Conservation (phyloP, 2,329 filamentous ascomycete species). For the Fusarium marasasianum region DNA sequence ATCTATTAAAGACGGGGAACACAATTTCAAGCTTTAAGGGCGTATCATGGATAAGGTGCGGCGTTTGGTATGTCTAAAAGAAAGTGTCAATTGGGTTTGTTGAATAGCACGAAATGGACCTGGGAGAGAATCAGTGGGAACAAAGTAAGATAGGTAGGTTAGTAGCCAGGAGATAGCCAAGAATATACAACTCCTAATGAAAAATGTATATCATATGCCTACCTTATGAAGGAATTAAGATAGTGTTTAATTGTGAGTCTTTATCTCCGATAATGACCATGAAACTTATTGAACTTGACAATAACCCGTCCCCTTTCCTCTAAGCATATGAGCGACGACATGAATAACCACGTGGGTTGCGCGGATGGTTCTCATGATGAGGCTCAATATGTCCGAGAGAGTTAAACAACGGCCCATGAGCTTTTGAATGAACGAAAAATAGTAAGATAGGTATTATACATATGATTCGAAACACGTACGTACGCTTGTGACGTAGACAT, state of each 20-base stretch:
- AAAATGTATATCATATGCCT: too few species aligned
- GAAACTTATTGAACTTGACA: background rate
- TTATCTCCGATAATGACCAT: too few species aligned
- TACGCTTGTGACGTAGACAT: background rate
- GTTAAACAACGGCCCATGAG: background rate
- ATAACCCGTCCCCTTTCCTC: background rate
- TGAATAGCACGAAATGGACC: too few species aligned
- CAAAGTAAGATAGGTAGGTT: background rate
- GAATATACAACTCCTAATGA: background rate
- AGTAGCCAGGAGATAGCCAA: too few species aligned
- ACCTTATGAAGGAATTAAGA: background rate
- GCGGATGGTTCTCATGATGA: constrained; percentile 11
- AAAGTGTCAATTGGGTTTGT: background rate
- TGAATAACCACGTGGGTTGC: background rate
- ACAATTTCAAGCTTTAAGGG: background rate
- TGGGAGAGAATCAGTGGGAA: background rate
- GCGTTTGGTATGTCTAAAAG: background rate
- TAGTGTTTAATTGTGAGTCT: too few species aligned
- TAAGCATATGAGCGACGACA: background rate
- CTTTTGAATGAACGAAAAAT: background rate
- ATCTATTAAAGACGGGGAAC: background rate
- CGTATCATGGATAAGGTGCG: background rate
- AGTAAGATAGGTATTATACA: background rate
- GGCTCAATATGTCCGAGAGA: background rate
- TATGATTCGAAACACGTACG: background rate